A percentile compares a stretch with the other conserved stretches of the same genome.
Evolutionary conservation across 192 early-diverging fungal species (phyloP).

Genomic region (Gonapodya sp.): DNA sequence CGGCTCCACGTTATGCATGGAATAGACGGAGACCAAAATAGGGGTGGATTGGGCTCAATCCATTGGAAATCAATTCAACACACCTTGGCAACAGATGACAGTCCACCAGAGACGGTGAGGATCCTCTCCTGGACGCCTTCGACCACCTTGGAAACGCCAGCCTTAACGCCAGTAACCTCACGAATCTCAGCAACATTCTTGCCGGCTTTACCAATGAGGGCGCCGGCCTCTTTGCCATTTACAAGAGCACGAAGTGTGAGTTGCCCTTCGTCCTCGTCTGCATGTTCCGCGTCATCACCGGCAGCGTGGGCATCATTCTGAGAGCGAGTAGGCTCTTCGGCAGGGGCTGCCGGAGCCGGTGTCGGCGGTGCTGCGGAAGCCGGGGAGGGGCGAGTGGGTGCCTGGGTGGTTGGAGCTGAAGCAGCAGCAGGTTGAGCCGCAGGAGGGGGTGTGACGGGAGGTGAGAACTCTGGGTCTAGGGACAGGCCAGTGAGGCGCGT

Average conservation of each 20-base stretch:
- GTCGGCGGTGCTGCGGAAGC: not conserved
- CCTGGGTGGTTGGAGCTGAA: not conserved
- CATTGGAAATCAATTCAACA: not conserved
- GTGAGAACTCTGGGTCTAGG: not conserved
- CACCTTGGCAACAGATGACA: slow-evolving; percentile 26
- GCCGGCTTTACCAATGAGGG: slow-evolving; percentile 49
- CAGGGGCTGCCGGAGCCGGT: not conserved
- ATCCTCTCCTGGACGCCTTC: slow-evolving; percentile 76
- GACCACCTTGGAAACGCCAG: slow-evolving; percentile 85
- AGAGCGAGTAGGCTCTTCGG: not conserved
- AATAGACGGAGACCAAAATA: too few species aligned
- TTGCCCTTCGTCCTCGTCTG: not conserved
- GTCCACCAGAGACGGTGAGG: slow-evolving; percentile 31
- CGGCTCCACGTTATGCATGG: too few species aligned
- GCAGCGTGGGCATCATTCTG: not conserved
- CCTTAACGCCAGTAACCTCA: slow-evolving; percentile 72
- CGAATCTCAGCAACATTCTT: slow-evolving; percentile 85
- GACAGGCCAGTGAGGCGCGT: not conserved
- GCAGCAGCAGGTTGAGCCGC: not conserved
- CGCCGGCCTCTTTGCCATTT: not conserved
- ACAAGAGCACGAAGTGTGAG: slow-evolving; percentile 15
- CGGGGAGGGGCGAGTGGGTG: not conserved
- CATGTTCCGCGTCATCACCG: not conserved
- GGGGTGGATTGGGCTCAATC: too few species aligned
- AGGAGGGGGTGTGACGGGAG: not conserved